Evolutionary conservation across 1,284 basidiomycete species (phyloP).

Genomic region (Ceratobasidium theobromae): DNA sequence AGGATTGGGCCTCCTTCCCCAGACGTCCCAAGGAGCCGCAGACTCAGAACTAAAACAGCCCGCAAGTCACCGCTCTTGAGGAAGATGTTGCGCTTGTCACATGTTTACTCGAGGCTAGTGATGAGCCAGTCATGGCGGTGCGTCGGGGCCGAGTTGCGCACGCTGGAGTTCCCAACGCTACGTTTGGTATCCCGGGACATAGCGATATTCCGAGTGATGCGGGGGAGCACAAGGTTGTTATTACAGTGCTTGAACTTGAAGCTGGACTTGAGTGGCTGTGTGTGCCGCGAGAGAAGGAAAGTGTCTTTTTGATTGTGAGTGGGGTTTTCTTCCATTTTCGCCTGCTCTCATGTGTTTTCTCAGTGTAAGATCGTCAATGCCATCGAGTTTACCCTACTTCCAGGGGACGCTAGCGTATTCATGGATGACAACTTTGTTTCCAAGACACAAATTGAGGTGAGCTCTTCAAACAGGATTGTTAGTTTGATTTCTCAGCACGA

Average conservation of each 20-base stretch:
- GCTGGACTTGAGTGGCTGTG: constrained; percentile 34
- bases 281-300: constrained; percentile 32
- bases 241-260: too few species aligned
- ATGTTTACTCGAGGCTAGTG: constrained; percentile 37
- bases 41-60: not conserved
- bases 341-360: not conserved
- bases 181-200: too few species aligned
- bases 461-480: too few species aligned
- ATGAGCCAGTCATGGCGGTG: constrained; percentile 30
- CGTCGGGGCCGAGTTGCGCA: not conserved
- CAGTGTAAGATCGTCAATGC: constrained; percentile 37
- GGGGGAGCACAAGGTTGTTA: too few species aligned
- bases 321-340: not conserved
- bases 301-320: constrained; percentile 35
- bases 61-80: constrained; percentile 36
- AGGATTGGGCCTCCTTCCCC: constrained; percentile 38
- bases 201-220: too few species aligned
- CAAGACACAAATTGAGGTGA: too few species aligned
- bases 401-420: constrained; percentile 38
- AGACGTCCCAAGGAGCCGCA: not conserved
- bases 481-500: too few species aligned
- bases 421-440: constrained; percentile 40
- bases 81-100: constrained; percentile 39
- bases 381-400: constrained; percentile 36
- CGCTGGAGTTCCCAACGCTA: constrained; percentile 42